Base-by-base conservation (phyloP, 179 eudicot species). In the Beta lomatogona region DNA sequence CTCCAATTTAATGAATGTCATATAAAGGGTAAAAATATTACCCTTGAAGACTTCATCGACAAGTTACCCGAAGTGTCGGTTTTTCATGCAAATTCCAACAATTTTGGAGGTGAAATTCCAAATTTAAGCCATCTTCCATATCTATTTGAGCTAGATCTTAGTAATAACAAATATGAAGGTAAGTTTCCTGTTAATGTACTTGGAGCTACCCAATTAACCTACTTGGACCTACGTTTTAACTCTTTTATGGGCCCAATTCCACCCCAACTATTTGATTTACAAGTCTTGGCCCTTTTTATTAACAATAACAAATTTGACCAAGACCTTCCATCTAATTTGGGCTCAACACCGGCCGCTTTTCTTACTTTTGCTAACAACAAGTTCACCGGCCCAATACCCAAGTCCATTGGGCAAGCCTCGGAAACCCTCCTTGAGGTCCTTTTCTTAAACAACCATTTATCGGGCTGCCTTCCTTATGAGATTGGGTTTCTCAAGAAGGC, bases 391-490 rank as follows among this genome's bases (percentile, higher is more conserved):
- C 69, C 59, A 15, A 87, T 90, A 16, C 93, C 93, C 2, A 71
- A 41, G 4, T 83, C 86, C 65, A 88, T 91, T 18, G 86, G 87
- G 8, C n/a, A 75, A 2, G 79, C 88, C 8, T 21, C 71, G 0
- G 46, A 84, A 0, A 81, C 83, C 13, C 83, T 90, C 14, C 63
- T 81, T 1, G 91, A 90, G 72, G 83, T 90, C 16, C 84, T 86
- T 9, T 83, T 89, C 46, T 73, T 87, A 15, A 84, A 87, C 71
- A 91, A 88, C 79, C 28, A 31, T 55, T 80, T 90, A 13, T 70
- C 88, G 0, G 94, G 92, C 1, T 91, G 93, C 75, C 70, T 91
- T 10, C 94, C 94, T 0, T 83, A 71, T 54, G 89, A 89, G 80
- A 85, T 91, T 21, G 93, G 92, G 76, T 50, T 75, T 1, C 74